Percentiles rank a stretch among this genome's conserved stretches.
These are phyloP conservation scores for Aspergillus brasiliensis DNA, from an alignment of 2,329 filamentous ascomycete species.

Conservation along the genomic window DNA sequence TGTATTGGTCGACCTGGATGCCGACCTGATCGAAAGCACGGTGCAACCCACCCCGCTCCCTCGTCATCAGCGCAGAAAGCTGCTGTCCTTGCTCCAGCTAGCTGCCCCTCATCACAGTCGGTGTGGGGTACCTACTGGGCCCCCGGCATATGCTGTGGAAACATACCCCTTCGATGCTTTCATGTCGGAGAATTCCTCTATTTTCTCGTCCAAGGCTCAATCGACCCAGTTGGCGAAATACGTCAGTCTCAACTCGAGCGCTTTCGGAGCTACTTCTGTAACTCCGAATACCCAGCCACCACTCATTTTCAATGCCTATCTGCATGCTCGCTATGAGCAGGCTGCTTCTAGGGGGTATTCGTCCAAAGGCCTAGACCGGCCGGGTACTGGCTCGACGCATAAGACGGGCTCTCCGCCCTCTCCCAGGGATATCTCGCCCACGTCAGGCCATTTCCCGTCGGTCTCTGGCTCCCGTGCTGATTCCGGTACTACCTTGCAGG, in stretches of 20 bases:
- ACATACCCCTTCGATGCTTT: constrained; percentile 90
- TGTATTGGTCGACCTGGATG: constrained; percentile 89
- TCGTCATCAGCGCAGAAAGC: constrained; percentile 84
- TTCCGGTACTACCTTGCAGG: constrained; percentile 83
- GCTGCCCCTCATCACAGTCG: constrained; percentile 87
- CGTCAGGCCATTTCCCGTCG: constrained; percentile 75
- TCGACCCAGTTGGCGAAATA: constrained; percentile 78
- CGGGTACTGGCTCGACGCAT: constrained; percentile 67
- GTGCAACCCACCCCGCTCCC: constrained; percentile 76
- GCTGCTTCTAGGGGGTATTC: constrained; percentile 48
- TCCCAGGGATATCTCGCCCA: constrained; percentile 66
- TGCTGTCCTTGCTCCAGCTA: constrained; percentile 82
- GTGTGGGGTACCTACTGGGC: constrained; percentile 82
- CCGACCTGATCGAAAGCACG: constrained; percentile 85
- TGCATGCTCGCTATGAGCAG: constrained; percentile 70
- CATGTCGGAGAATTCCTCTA: constrained; percentile 77
- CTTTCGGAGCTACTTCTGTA: constrained; percentile 70
- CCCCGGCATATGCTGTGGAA: constrained; percentile 89
- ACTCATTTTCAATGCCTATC: constrained; percentile 88
- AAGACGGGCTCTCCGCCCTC: constrained; percentile 59
- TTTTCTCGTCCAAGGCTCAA: constrained; percentile 73
- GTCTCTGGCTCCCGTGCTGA: constrained; percentile 87
- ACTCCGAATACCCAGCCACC: constrained; percentile 55
- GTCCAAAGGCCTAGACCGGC: constrained; percentile 61
- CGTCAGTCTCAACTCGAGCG: constrained; percentile 84